Conservation (phyloP, 1,284 basidiomycete genomes). For the Sporisorium reilianum region DNA sequence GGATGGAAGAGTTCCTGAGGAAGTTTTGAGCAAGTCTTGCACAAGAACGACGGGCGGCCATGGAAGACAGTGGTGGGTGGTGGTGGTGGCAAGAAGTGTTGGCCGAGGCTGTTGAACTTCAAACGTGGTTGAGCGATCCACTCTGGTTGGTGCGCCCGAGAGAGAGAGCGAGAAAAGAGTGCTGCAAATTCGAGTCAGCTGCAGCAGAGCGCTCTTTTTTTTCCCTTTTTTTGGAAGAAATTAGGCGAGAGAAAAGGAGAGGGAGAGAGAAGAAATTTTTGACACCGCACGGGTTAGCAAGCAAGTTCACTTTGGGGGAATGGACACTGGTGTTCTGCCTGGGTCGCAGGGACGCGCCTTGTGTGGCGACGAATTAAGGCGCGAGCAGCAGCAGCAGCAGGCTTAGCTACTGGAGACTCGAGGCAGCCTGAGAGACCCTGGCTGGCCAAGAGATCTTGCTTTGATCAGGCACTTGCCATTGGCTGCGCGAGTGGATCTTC, state of each 20-base stretch:
- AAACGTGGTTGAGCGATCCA: constrained; percentile 6
- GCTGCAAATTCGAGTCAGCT: constrained; percentile 31
- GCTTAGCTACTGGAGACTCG: constrained; percentile 2
- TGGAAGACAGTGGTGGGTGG: constrained; percentile 30
- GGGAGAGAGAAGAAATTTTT: constrained; percentile 28
- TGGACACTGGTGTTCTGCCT: background rate
- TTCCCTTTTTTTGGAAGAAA: constrained; percentile 9
- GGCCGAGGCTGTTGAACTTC: background rate
- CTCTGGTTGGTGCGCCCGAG: constrained; percentile 14
- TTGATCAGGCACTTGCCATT: background rate
- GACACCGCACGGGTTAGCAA: constrained; percentile 9
- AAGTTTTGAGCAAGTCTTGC: constrained; percentile 49
- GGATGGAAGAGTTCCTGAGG: constrained; percentile 30
- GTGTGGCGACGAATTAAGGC: constrained; percentile 14
- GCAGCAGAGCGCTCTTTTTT: background rate
- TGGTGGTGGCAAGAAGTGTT: constrained; percentile 17
- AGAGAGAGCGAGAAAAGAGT: background rate
- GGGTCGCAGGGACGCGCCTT: background rate
- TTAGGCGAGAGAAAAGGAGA: constrained; percentile 13
- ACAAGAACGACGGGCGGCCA: constrained; percentile 50
- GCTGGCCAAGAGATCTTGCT: background rate
- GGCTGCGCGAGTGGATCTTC: background rate
- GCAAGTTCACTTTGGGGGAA: background rate
- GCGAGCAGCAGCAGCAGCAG: constrained; percentile 1
- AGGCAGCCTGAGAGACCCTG: constrained; percentile 8